phyloP scores from a whole-genome alignment of 176 grass and related monocot species.

The Oryza meridionalis region DNA sequence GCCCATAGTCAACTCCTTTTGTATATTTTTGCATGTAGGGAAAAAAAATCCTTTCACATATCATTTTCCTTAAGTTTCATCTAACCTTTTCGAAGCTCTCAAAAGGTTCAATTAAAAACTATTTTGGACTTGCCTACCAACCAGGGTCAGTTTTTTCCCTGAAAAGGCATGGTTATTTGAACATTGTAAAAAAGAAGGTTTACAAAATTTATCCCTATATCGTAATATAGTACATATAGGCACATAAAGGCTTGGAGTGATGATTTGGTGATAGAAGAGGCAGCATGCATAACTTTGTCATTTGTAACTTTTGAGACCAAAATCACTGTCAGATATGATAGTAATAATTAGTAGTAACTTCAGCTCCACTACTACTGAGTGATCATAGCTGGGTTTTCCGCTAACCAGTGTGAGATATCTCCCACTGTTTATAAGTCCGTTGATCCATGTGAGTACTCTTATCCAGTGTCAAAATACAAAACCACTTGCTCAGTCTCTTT shows the following conservation, averaged over 20 bases:
- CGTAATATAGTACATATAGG: no score
- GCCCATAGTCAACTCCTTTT: not conserved
- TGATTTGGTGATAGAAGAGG: not conserved
- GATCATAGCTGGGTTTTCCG: not conserved
- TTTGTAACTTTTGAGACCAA: not conserved
- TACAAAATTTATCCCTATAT: no score
- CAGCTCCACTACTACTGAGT: not conserved
- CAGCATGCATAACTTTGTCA: not conserved
- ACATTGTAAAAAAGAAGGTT: not conserved
- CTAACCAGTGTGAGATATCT: not conserved
- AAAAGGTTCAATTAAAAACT: no score
- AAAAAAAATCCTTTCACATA: not conserved
- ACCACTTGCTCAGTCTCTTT: slow-evolving; percentile 26
- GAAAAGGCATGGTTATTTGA: not conserved
- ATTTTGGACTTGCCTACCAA: no score
- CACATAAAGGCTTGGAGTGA: not conserved
- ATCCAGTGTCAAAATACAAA: not conserved
- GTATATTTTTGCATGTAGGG: no score
- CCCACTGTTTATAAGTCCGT: not conserved
- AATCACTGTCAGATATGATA: not conserved
- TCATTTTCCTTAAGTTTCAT: not conserved
- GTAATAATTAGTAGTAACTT: slow-evolving; percentile 2
- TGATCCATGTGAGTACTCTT: not conserved
- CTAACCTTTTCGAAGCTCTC: not conserved
- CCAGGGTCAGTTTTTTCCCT: no score